Evolutionary conservation across 805 yeast species (phyloP), one percentile per base, ranked within the genome.

Genomic region (Kuraishia hungarica): DNA sequence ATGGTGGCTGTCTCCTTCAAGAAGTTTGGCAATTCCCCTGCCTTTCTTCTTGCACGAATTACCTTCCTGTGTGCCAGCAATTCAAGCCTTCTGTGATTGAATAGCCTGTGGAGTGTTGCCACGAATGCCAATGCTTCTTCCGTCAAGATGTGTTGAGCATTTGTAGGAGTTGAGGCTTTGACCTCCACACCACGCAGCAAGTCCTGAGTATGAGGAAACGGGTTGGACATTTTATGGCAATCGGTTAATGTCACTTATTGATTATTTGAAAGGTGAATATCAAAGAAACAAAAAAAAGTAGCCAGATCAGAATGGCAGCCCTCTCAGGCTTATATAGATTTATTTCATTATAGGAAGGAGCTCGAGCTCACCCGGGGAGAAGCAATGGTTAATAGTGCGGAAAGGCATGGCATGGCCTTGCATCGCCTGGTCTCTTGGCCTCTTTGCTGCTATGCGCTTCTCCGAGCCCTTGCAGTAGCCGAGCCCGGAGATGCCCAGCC

Each of bases 1-100:
- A 87, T 84, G 66, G 74, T 71, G 54, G 72, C 76, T n/a, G 92
- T 87, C 65, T 84, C 86, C 22, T 87, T 86, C 58, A 84, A 71
- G 67, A 84, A 84, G 63, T 81, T 83, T n/a, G 89, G 89, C 62
- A 84, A 73, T 59, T 73, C 76, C 55, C 89, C 89, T 39, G 71
- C 74, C 60, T 84, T 88, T 62, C 87, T 74, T 58, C 74, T 73
- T 56, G 63, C 68, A 70, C 84, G 89, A 57, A 79, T 79, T 51
- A 67, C 74, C 56, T 74, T 79, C 62, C 89, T 77, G 63, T 78
- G 78, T 39, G 73, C 76, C 60, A 84, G 77, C 60, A 85, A 77
- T 60, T 75, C 74, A 62, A 75, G 72, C 63, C 90, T 78, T 53
- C 77, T 77, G 53, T 70, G 72, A 61, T 83, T 76, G 75, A 85